phyloP scores from a whole-genome alignment of 257 asterid genomes.

The Buddleja alternifolia region DNA sequence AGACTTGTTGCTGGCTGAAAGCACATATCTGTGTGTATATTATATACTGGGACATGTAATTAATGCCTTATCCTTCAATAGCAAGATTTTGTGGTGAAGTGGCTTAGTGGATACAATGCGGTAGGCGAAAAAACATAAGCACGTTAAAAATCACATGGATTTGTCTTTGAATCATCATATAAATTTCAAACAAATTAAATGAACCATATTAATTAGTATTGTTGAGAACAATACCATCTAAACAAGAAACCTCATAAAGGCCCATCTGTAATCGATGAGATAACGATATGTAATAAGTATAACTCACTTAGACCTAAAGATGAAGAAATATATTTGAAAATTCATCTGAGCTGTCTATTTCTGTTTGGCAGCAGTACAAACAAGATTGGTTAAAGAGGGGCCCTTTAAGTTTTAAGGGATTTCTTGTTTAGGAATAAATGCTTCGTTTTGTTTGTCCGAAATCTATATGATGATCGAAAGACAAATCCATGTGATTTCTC shows the following conservation, averaged over 20 bases:
- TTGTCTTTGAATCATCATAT: constrained; percentile 19
- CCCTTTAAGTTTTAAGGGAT: too few relatives aligned
- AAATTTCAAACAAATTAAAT: not conserved
- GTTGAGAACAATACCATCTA: not conserved
- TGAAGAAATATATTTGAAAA: not conserved
- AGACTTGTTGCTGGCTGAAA: not conserved
- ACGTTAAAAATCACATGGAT: constrained; percentile 26
- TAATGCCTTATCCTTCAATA: not conserved
- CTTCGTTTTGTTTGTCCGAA: too few relatives aligned
- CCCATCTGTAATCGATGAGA: not conserved
- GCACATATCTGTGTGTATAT: not conserved
- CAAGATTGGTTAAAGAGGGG: too few relatives aligned
- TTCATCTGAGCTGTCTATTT: not conserved
- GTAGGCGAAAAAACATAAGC: constrained; percentile 2
- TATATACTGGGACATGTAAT: not conserved
- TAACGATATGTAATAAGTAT: too few relatives aligned
- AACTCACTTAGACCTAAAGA: not conserved
- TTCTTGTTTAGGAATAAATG: too few relatives aligned
- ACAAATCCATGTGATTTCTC: constrained; percentile 23
- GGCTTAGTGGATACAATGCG: not conserved
- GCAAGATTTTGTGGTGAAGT: constrained; percentile 2
- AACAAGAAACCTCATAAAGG: not conserved
- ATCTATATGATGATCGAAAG: not conserved
- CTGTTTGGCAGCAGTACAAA: not conserved
- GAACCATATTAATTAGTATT: not conserved